Percentiles rank a stretch among this genome's conserved stretches.
Conservation (phyloP, 2,329 filamentous ascomycete genomes). For the Onygenales sp. region DNA sequence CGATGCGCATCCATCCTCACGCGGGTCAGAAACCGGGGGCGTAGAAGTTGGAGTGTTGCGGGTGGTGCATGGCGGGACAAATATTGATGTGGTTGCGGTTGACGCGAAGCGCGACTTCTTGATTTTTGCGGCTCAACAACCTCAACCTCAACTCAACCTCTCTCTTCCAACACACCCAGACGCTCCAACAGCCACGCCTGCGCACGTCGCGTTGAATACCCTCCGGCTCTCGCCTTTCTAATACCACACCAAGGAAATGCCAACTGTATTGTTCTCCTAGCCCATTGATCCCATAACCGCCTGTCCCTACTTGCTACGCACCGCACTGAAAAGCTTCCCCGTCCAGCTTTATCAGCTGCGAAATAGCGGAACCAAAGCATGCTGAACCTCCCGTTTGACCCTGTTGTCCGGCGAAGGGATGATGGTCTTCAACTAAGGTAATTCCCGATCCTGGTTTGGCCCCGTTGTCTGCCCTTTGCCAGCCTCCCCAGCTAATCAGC, state of each 20-base stretch:
- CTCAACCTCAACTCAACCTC: background rate
- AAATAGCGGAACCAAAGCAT: conserved; percentile 15
- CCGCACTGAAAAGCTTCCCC: no score
- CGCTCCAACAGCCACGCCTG: background rate
- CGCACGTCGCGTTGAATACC: no score
- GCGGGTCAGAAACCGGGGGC: conserved; percentile 8
- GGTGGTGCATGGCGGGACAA: background rate
- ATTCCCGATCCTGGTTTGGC: background rate
- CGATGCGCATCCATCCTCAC: conserved; percentile 21
- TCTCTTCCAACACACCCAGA: background rate
- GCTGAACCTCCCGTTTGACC: conserved; percentile 26
- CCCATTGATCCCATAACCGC: no score
- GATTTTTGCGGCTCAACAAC: background rate
- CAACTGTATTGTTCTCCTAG: no score
- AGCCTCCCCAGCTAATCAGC: background rate
- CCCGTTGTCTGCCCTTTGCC: background rate
- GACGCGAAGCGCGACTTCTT: conserved; percentile 5
- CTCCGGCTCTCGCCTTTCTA: no score
- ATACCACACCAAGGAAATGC: no score
- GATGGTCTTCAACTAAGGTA: conserved; percentile 36
- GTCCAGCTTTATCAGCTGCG: background rate
- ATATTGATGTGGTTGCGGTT: background rate
- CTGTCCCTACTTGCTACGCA: no score
- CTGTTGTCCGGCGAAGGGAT: conserved; percentile 29
- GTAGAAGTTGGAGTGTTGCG: conserved; percentile 8